Base-by-base conservation (phyloP, 2,329 filamentous ascomycete genomes). In the Plenodomus biglobosus region DNA sequence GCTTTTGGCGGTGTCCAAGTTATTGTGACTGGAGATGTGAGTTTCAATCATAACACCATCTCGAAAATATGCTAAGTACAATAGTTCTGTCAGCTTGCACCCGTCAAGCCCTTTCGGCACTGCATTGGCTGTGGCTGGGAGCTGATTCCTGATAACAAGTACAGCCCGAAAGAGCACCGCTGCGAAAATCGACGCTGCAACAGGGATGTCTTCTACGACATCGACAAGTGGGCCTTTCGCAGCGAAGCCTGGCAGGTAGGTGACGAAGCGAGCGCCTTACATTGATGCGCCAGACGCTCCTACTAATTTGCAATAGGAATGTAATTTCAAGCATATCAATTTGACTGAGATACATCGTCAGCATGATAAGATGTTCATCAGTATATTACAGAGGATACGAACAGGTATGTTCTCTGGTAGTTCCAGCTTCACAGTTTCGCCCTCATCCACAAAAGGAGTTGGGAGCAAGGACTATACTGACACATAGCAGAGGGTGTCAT, bases 201-300 rank as follows among this genome's bases (percentile, higher is more conserved):
- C 5, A 73, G 77, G 41, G 68, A 72, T 0, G 24, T 57, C 19
- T 81, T 73, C 45, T 48, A 58, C 3, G 76, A 82, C 19, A 66
- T 64, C 13, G 77, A 85, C 8, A 83, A 82, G 56, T 86, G 82
- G 80, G 83, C 83, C 0, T 86, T 86, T 55, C 70, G 74, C 16
- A 83, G 80, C 53, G 47, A 65, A 1, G 77, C 76, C 0, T 87
- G 84, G 84, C 50, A 69, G 11, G 69, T 61, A 54, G 4, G 47
- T 30, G 32, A 19, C 2, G n/a, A 40, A 3, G 5, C 4, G 16
- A 6, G 3, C 11, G 13, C 8, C 6, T 13, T 4, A 11, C n/a
- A n/a, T 21, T 3, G 30, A 18, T 8, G 8, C 3, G 34, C 13
- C 8, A 32, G 8, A 15, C 8, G 15, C 27, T 15, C 6, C 6